These are phyloP conservation scores for Arthrobotrys entomopaga DNA, from an alignment of 2,329 filamentous ascomycete genomes.

Conservation along the genomic window DNA sequence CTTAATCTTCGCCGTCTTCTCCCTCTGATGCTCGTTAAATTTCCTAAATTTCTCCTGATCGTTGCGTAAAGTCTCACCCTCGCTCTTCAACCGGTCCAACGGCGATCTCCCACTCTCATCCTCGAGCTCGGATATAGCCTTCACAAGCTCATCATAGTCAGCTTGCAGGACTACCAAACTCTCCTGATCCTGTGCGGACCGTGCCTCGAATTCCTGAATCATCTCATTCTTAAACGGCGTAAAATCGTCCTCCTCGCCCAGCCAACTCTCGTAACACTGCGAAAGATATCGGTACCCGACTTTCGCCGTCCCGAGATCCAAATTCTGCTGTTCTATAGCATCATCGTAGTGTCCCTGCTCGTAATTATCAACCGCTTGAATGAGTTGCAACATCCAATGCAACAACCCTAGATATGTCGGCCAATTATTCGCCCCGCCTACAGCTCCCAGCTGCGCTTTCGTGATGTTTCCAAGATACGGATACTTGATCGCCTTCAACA, in stretches of 20 bases:
- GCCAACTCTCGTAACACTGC: slow-evolving; percentile 90
- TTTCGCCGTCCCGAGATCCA: slow-evolving; percentile 87
- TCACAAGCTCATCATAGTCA: slow-evolving; percentile 80
- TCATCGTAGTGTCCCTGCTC: slow-evolving; percentile 82
- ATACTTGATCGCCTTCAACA: slow-evolving; percentile 92
- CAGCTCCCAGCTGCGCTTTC: slow-evolving; percentile 93
- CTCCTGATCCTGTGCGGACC: slow-evolving; percentile 84
- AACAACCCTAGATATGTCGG: slow-evolving; percentile 90
- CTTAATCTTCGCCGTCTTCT: slow-evolving; percentile 89
- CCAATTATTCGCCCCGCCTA: slow-evolving; percentile 92
- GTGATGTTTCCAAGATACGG: slow-evolving; percentile 95
- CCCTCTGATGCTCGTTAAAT: slow-evolving; percentile 85
- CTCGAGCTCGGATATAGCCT: slow-evolving; percentile 89
- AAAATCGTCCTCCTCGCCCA: slow-evolving; percentile 91
- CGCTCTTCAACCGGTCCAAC: slow-evolving; percentile 76
- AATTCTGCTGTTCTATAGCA: slow-evolving; percentile 79
- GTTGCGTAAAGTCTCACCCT: slow-evolving; percentile 92
- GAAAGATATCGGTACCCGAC: slow-evolving; percentile 95
- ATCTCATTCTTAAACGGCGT: slow-evolving; percentile 73
- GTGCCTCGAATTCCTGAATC: slow-evolving; percentile 84
- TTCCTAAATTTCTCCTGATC: slow-evolving; percentile 95
- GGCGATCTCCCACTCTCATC: slow-evolving; percentile 85
- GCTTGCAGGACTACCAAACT: slow-evolving; percentile 87
- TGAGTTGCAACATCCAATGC: slow-evolving; percentile 99
- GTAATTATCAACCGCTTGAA: slow-evolving; percentile 91